phyloP scores from a whole-genome alignment of 768 basidiomycete species.

The Termitomyces sp. region DNA sequence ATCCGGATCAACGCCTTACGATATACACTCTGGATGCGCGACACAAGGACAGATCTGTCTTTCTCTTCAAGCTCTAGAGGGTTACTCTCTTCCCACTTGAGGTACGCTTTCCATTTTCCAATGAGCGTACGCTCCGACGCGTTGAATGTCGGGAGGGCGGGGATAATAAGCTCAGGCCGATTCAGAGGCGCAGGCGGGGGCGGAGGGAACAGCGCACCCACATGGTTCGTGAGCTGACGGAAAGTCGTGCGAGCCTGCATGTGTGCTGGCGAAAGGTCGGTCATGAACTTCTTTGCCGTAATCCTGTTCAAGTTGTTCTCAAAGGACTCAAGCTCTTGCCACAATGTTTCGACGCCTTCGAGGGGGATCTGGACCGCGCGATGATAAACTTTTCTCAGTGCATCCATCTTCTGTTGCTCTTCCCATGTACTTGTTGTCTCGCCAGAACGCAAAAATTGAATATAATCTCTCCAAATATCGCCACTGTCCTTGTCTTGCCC shows the following conservation, averaged over 20 bases:
- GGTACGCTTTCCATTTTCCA: conserved; percentile 85
- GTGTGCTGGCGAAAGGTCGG: conserved; percentile 86
- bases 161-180: conserved; percentile 53
- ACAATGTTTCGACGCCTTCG: conserved; percentile 89
- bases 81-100: conserved; percentile 95
- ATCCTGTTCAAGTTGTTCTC: conserved; percentile 86
- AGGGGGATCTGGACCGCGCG: conserved; percentile 92
- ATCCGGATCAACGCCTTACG: conserved; percentile 86
- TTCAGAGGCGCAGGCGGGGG: conserved; percentile 22
- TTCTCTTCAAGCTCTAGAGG: conserved; percentile 89
- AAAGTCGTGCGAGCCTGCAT: conserved; percentile 93
- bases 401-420: conserved; percentile 92
- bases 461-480: conserved; percentile 92
- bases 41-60: conserved; percentile 60
- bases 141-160: conserved; percentile 68
- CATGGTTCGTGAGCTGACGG: conserved; percentile 69
- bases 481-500: conserved; percentile 91
- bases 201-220: conserved; percentile 53
- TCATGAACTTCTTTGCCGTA: conserved; percentile 94
- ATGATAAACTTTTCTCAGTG: conserved; percentile 86
- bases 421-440: conserved; percentile 91
- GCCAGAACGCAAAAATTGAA: conserved; percentile 77
- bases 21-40: conserved; percentile 76
- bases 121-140: conserved; percentile 66
- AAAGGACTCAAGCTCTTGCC: conserved; percentile 92